phyloP scores from a whole-genome alignment of 768 basidiomycete species.

The Lactarius akahatsu region DNA sequence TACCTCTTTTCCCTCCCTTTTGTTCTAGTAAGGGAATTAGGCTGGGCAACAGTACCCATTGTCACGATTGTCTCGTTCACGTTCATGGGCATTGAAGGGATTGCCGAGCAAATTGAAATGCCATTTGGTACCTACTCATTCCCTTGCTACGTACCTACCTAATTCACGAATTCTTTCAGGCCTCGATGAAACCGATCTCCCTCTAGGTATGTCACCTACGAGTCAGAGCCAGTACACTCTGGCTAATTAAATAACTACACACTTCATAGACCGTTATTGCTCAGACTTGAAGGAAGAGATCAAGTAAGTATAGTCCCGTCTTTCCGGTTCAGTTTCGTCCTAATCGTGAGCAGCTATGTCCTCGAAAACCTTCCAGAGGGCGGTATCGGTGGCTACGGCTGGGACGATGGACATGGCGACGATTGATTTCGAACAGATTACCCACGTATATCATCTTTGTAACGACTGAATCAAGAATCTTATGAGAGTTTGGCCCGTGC shows the following conservation, averaged over 20 bases:
- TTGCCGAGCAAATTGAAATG: conserved; percentile 93
- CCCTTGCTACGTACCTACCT: conserved; percentile 1
- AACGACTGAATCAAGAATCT: not conserved
- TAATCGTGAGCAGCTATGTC: conserved; percentile 51
- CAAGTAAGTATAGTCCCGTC: conserved; percentile 49
- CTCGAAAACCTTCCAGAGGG: conserved; percentile 71
- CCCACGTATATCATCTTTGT: conserved; percentile 4
- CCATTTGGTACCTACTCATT: conserved; percentile 67
- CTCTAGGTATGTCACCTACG: conserved; percentile 53
- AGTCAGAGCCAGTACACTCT: not conserved
- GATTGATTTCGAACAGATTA: conserved; percentile 46
- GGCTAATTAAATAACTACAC: conserved; percentile 9
- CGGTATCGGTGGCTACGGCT: conserved; percentile 67
- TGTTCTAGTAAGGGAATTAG: conserved; percentile 77
- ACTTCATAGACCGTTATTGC: conserved; percentile 71
- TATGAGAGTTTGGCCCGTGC: conserved; percentile 25
- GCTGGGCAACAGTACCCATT: conserved; percentile 82
- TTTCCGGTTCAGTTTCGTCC: conserved; percentile 6
- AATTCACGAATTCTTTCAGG: conserved; percentile 11
- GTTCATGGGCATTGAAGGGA: conserved; percentile 93
- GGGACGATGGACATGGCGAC: conserved; percentile 80
- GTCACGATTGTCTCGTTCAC: conserved; percentile 87
- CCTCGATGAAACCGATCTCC: conserved; percentile 63
- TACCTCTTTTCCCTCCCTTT: conserved; percentile 92
- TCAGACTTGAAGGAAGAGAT: conserved; percentile 85